phyloP scores from a whole-genome alignment of 805 yeast species.

The Starmerella floris region DNA sequence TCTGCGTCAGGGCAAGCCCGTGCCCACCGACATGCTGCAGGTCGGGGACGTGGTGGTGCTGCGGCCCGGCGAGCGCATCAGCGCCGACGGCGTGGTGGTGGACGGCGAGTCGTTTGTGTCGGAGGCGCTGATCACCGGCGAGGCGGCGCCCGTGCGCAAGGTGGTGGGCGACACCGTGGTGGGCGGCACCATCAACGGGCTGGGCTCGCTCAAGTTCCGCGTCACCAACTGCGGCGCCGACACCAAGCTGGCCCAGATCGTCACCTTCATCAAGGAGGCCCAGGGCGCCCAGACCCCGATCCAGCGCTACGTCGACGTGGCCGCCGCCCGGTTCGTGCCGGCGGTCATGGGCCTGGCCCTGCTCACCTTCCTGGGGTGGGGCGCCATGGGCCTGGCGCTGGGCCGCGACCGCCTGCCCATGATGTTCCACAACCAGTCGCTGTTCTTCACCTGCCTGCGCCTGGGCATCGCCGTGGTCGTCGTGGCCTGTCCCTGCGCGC shows the following conservation, averaged over 20 bases:
- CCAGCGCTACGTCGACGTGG: conserved; percentile 71
- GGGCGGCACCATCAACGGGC: conserved; percentile 86
- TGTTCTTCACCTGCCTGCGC: conserved; percentile 54
- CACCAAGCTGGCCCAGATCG: conserved; percentile 79
- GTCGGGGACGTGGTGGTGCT: conserved; percentile 62
- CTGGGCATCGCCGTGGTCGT: conserved; percentile 84
- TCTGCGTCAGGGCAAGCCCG: conserved; percentile 23
- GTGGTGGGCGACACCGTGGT: conserved; percentile 46
- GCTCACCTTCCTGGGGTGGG: conserved; percentile 57
- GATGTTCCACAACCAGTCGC: conserved; percentile 42
- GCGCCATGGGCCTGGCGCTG: conserved; percentile 24
- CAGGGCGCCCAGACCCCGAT: conserved; percentile 83
- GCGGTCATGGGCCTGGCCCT: conserved; percentile 47
- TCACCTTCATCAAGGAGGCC: conserved; percentile 73
- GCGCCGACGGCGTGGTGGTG: conserved; percentile 78
- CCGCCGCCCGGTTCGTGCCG: conserved; percentile 81
- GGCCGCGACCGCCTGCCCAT: conserved; percentile 32
- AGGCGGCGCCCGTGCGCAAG: conserved; percentile 63
- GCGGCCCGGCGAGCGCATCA: conserved; percentile 75
- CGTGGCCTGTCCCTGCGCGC: conserved; percentile 97
- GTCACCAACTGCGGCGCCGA: conserved; percentile 66
- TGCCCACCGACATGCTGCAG: conserved; percentile 70
- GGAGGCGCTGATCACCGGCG: conserved; percentile 88
- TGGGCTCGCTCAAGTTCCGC: conserved; percentile 52
- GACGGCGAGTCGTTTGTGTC: conserved; percentile 73